These are phyloP conservation scores for Debaryomyces maramus DNA, from an alignment of 805 yeast species.

Conservation along the genomic window DNA sequence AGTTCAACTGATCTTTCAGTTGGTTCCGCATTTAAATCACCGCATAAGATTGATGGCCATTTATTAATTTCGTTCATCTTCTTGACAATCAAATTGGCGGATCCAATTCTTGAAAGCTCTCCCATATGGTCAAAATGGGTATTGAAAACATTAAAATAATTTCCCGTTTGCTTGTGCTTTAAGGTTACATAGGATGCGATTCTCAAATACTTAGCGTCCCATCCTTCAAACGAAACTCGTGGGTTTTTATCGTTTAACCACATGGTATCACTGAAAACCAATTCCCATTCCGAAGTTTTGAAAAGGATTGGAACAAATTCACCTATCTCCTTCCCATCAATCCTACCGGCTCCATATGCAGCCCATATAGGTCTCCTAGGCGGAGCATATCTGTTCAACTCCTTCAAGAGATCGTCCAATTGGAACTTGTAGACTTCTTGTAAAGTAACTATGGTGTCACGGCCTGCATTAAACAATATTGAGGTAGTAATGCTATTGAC, in stretches of 20 bases:
- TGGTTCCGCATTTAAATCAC: conserved; percentile 46
- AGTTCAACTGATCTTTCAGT: conserved; percentile 41
- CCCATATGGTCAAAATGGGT: conserved; percentile 47
- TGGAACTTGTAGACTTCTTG: conserved; percentile 35
- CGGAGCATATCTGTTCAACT: conserved; percentile 18
- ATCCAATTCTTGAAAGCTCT: conserved; percentile 32
- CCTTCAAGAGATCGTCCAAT: conserved; percentile 24
- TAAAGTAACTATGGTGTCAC: conserved; percentile 36
- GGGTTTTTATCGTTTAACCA: conserved; percentile 43
- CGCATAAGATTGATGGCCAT: conserved; percentile 40
- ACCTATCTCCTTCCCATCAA: conserved; percentile 30
- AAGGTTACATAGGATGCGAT: conserved; percentile 38
- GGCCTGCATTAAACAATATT: conserved; percentile 37
- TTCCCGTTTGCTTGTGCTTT: conserved; percentile 25
- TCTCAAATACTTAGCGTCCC: conserved; percentile 45
- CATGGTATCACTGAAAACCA: conserved; percentile 29
- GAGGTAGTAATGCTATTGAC: conserved; percentile 32
- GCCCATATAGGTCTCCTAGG: conserved; percentile 25
- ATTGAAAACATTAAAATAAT: conserved; percentile 33
- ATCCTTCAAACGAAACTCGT: conserved; percentile 35
- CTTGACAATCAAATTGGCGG: conserved; percentile 34
- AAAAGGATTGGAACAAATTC: conserved; percentile 40
- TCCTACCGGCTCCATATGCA: conserved; percentile 38
- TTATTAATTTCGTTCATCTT: conserved; percentile 30
- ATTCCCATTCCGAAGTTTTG: conserved; percentile 30